These are phyloP conservation scores for Ricinus communis DNA, from an alignment of 345 rosid genomes.

Conservation along the genomic window DNA sequence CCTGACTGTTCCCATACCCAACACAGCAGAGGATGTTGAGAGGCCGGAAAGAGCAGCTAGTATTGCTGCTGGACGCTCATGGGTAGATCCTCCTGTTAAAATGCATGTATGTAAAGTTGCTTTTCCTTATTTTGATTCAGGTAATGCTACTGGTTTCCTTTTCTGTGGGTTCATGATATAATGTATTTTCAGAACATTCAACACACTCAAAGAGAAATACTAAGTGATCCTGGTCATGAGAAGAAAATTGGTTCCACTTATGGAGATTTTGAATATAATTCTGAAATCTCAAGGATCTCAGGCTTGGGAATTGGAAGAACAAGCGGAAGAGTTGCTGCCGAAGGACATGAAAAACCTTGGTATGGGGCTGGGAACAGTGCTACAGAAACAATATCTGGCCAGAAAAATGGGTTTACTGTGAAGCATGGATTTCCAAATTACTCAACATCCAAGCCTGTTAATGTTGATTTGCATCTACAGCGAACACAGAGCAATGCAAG, in stretches of 20 bases:
- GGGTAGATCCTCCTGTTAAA: constrained; percentile 60
- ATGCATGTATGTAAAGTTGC: constrained; percentile 46
- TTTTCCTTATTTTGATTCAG: not conserved
- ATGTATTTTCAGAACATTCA: constrained; percentile 43
- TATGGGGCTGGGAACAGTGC: constrained; percentile 48
- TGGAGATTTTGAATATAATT: constrained; percentile 62
- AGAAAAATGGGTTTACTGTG: constrained; percentile 54
- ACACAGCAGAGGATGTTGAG: constrained; percentile 43
- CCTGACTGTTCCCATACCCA: constrained; percentile 33
- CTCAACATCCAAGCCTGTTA: constrained; percentile 45
- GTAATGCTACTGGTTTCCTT: not conserved
- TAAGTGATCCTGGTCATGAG: constrained; percentile 52
- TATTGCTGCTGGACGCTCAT: constrained; percentile 45
- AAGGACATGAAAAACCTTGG: constrained; percentile 62
- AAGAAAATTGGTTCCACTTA: constrained; percentile 45
- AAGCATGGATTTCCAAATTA: constrained; percentile 57
- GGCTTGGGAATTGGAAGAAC: constrained; percentile 56
- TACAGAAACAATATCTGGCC: constrained; percentile 54
- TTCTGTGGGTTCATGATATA: constrained; percentile 21
- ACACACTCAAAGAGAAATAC: constrained; percentile 50
- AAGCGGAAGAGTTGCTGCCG: constrained; percentile 52
- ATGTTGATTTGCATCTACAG: constrained; percentile 38
- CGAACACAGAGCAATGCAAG: constrained; percentile 36
- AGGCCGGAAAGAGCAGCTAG: constrained; percentile 52
- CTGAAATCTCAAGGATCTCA: constrained; percentile 56